A percentile compares a stretch with the other conserved stretches of the same genome.
Conservation (phyloP, 2,329 filamentous ascomycete genomes). For the Phyllosticta capitalensis region DNA sequence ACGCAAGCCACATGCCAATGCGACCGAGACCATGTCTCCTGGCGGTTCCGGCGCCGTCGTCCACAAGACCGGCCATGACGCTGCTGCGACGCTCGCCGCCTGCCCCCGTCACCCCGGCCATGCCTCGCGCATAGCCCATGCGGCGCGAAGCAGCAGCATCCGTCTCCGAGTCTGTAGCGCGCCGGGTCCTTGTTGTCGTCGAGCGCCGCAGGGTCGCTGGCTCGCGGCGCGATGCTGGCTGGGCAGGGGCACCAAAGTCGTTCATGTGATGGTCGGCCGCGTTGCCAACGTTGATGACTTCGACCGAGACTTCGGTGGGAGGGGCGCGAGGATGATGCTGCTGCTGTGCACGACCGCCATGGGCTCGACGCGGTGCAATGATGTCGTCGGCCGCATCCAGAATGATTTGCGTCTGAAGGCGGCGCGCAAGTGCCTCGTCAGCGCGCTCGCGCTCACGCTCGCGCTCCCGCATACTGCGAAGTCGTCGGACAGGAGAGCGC, state of each 20-base stretch:
- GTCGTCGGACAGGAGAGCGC: conserved; percentile 14
- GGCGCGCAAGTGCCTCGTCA: conserved; percentile 43
- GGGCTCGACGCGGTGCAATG: conserved; percentile 4
- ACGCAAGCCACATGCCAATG: conserved; percentile 30
- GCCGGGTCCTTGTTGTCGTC: conserved; percentile 19
- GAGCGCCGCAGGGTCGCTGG: conserved; percentile 31
- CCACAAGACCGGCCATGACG: conserved; percentile 28
- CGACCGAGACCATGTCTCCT: conserved; percentile 24
- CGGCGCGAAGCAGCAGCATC: neutral
- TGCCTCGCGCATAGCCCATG: neutral
- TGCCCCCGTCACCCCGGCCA: neutral
- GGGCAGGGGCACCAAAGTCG: conserved; percentile 28
- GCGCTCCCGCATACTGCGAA: conserved; percentile 19
- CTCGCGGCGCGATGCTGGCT: conserved; percentile 20
- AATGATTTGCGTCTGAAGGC: conserved; percentile 39
- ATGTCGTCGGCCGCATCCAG: conserved; percentile 15
- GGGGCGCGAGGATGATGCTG: conserved; percentile 1
- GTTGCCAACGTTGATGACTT: conserved; percentile 43
- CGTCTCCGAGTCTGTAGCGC: neutral
- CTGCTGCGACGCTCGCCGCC: conserved; percentile 15
- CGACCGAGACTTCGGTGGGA: conserved; percentile 24
- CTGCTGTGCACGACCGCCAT: conserved; percentile 20
- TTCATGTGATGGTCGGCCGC: conserved; percentile 51
- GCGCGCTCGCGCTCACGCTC: conserved; percentile 31
- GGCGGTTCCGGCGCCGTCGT: conserved; percentile 19